Base-by-base conservation (phyloP, 495 filamentous ascomycete species). In the Hyaloscypha bicolor region DNA sequence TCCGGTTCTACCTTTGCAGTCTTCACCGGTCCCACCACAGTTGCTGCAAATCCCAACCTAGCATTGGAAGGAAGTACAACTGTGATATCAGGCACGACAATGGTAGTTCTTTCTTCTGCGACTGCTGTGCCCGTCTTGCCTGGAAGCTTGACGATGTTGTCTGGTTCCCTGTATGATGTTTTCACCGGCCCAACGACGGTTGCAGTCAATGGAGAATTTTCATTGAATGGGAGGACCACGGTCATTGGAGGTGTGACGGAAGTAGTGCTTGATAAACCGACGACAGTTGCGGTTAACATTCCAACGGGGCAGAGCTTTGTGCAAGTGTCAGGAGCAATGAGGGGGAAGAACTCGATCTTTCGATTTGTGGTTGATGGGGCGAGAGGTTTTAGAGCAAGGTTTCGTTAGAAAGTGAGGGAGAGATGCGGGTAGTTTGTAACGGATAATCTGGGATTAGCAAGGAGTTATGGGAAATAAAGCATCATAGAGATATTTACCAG, bases 221-320 rank as follows among this genome's bases (percentile, higher is more conserved):
- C 8, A 6, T 32, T 57, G 2, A 39, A 11, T 6, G 67, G 67
- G 9, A n/a, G 11, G 11, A 11, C 67, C 31, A 72, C 70, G 9
- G 66, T 69, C 21, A 62, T 69, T 5, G 58, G 62, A 21, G 70
- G 70, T 1, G 64, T 63, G 11, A 69, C 67, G 9, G 48, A 67
- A 32, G 37, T 72, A 0, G 39, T 72, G n/a, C 30, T 72, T 19
- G 57, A 4, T 48, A 4, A 19, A 48, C 58, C 64, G 14, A 69
- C 70, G 14, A 67, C 67, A 0, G 55, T 69, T 0, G 58, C 67
- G 12, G 63, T 69, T 0, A 68, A 67, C 25, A 55, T 56, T 1
- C 42, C 42, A 19, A 48, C 9, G 9, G 42, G 42, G 16, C 4
- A 6, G 42, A 19, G 42, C 42, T 48, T 16, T 48, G 9, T 48